phyloP scores from a whole-genome alignment of 129 eudicot species.

The Smallanthus sonchifolius region DNA sequence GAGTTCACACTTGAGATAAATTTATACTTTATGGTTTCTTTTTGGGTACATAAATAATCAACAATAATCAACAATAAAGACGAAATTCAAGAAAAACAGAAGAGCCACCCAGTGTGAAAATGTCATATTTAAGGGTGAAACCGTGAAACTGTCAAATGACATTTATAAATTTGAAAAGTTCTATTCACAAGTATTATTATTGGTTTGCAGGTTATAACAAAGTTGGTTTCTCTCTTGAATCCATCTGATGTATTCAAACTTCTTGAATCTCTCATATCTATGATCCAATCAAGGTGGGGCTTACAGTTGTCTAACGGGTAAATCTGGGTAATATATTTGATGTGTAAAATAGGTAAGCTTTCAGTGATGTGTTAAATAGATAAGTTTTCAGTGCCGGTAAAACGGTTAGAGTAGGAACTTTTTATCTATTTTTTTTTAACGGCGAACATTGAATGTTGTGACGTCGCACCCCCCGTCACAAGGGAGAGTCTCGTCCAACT shows the following conservation, averaged over 20 bases:
- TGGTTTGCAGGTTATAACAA: slow-evolving; percentile 61
- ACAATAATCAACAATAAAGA: too few species aligned
- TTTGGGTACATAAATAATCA: too few species aligned
- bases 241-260: slow-evolving; percentile 86
- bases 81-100: too few species aligned
- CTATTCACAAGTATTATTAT: not conserved
- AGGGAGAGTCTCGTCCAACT: too few species aligned
- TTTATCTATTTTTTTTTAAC: too few species aligned
- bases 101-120: slow-evolving; percentile 27
- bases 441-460: too few species aligned
- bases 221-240: slow-evolving; percentile 60
- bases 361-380: too few species aligned
- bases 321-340: not conserved
- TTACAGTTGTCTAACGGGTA: not conserved
- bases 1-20: too few species aligned
- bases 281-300: slow-evolving; percentile 69
- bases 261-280: slow-evolving; percentile 62
- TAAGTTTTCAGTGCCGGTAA: not conserved
- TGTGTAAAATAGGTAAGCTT: not conserved
- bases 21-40: too few species aligned
- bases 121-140: slow-evolving; percentile 28
- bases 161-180: not conserved
- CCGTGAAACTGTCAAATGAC: not conserved
- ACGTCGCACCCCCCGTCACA: too few species aligned
- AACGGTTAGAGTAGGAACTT: not conserved